Base-by-base conservation (phyloP, 2,329 filamentous ascomycete species). In the Pseudovirgaria hyperparasitica region DNA sequence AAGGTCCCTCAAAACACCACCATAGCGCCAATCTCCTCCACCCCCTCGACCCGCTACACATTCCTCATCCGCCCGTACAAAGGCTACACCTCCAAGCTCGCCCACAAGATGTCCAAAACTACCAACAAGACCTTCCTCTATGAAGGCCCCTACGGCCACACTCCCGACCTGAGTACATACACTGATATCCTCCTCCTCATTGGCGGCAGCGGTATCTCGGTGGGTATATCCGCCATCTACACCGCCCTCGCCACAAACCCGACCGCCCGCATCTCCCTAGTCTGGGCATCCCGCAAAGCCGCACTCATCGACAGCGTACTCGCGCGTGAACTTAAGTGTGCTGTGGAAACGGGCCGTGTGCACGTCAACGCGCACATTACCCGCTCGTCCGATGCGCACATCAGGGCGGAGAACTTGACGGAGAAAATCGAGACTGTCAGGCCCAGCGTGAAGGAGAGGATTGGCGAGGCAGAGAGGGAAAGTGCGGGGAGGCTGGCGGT, bases 51-150 rank as follows among this genome's bases (percentile, higher is more conserved):
- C 11, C 34, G 37, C 6, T 42, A 67, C 5, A 49, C 55, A 4
- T 66, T 67, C 37, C 58, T 62, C 38, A 55, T 68, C 26, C 57
- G 64, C 2, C 65, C 64, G 0, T 66, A 62, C 37, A 48, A 60
- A 26, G 63, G 65, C 25, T 66, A 63, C 51, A 69, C 65, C 2
- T 54, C 48, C 5, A 50, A 57, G n/a, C 52, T 68, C 7, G 25
- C 50, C 50, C 20, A 38, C 49, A 16, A 39, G 50, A 30, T 62
- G 46, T 28, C 38, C 46, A 22, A 33, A 29, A 16, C 40, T 21
- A 39, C 41, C 11, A 35, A 26, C 16, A 39, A 23, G 15, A 37
- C 31, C 9, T 48, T 67, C 21, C 51, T 67, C 3, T 39, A 67
- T 7, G 64, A 69, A 41, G 64, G 65, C 0, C 63, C 64, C 0